Percentiles rank a stretch among this genome's conserved stretches.
These are phyloP conservation scores for Kwoniella pini DNA, from an alignment of 768 basidiomycete species.

Conservation along the genomic window DNA sequence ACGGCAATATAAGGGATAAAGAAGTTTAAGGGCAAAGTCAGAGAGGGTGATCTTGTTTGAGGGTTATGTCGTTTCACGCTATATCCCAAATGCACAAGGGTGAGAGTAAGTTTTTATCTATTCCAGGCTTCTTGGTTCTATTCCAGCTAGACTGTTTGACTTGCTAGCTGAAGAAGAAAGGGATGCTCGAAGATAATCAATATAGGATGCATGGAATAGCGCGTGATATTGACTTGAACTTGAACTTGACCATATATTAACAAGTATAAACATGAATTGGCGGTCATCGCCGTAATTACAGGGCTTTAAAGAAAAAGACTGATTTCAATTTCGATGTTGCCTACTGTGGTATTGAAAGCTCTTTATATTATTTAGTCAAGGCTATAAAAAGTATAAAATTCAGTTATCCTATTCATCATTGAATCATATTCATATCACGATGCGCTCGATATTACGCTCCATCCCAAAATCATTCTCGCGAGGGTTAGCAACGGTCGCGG, in stretches of 20 bases:
- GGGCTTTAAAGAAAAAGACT: neutral
- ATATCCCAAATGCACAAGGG: conserved; percentile 1
- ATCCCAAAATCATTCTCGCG: conserved; percentile 13
- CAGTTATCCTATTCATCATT: too few species aligned
- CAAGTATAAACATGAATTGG: neutral
- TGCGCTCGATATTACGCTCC: conserved; percentile 18
- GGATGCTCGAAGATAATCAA: neutral
- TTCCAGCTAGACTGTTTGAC: neutral
- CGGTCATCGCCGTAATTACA: neutral
- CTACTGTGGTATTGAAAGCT: too few species aligned
- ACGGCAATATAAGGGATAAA: conserved; percentile 1
- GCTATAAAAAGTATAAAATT: neutral
- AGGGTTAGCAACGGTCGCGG: conserved; percentile 29
- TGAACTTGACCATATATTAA: too few species aligned
- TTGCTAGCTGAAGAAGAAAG: neutral
- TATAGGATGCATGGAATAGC: neutral
- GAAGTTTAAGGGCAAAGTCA: neutral
- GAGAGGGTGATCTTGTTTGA: neutral
- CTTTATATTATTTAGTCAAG: neutral
- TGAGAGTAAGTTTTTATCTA: neutral
- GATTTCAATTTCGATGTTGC: neutral
- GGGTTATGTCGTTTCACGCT: conserved; percentile 5
- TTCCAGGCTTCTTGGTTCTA: neutral
- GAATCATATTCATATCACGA: conserved; percentile 8
- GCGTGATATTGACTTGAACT: neutral